Base-by-base conservation (phyloP, 495 filamentous ascomycete species). In the Bacidia gigantensis region DNA sequence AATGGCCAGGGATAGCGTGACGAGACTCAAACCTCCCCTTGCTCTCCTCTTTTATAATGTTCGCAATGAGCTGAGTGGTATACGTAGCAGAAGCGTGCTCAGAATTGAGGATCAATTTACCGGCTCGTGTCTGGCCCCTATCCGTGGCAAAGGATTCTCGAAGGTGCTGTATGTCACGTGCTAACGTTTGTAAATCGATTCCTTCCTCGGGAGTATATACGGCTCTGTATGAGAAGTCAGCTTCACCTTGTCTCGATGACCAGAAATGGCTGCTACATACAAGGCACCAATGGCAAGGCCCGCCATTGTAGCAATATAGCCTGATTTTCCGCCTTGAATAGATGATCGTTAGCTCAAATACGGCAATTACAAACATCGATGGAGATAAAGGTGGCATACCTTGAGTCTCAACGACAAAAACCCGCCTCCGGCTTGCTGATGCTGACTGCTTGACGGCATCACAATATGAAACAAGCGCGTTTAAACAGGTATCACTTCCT, bases 191-290 rank as follows among this genome's bases (percentile, higher is more conserved):
- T 50, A 99, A 79, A 62, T 84, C 83, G 65, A 99, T 86, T 2
- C 93, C 92, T 67, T 97, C 87, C 65, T 99, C 93, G 3, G 93
- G 93, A 12, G 89, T 95, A 67, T 99, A 99, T 10, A 97, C 90
- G 0, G 93, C 90, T n/a, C 10, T 10, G 32, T n/a, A n/a, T n/a
- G n/a, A n/a, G n/a, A n/a, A n/a, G n/a, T n/a, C n/a, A n/a, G n/a
- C n/a, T n/a, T n/a, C n/a, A n/a, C n/a, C n/a, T n/a, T n/a, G n/a
- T n/a, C n/a, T n/a, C n/a, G n/a, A n/a, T n/a, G n/a, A n/a, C n/a
- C n/a, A n/a, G n/a, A n/a, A n/a, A n/a, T n/a, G n/a, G n/a, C n/a
- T n/a, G n/a, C n/a, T n/a, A n/a, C n/a, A n/a, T n/a, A n/a, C 29
- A 85, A 74, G 1, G 92, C 92, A 26, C 92, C 92, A 11, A 97